Percentiles rank a stretch among this genome's conserved stretches.
phyloP scores from a whole-genome alignment of 2,329 filamentous ascomycete genomes.

The Ampelomyces quisqualis region DNA sequence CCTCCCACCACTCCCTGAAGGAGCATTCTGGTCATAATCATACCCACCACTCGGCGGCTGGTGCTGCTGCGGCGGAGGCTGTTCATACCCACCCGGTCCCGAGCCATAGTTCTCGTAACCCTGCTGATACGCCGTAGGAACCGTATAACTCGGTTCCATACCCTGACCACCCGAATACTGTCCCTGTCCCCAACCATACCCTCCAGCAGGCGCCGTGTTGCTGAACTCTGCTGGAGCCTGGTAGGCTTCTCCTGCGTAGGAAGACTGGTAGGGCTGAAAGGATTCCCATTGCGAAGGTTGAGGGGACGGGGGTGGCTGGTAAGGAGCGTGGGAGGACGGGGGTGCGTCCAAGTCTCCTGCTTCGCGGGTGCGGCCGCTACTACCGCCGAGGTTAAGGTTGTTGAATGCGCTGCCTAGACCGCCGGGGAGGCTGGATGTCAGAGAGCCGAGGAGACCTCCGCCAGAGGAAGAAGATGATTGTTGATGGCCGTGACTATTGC shows the following conservation, averaged over 20 bases:
- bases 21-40: slow-evolving; percentile 22
- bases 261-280: slow-evolving; percentile 42
- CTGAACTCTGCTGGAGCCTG: slow-evolving; percentile 32
- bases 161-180: slow-evolving; percentile 38
- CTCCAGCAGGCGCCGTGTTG: slow-evolving; percentile 25
- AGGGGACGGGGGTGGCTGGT: slow-evolving; percentile 27
- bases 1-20: slow-evolving; percentile 22
- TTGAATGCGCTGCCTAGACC: slow-evolving; percentile 18
- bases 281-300: slow-evolving; percentile 31
- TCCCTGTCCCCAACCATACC: slow-evolving; percentile 31
- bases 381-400: slow-evolving; percentile 17
- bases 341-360: slow-evolving; percentile 19
- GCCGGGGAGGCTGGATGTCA: slow-evolving; percentile 22
- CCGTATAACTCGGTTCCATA: slow-evolving; percentile 34
- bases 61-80: slow-evolving; percentile 7
- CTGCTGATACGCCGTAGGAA: slow-evolving; percentile 42
- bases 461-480: slow-evolving; percentile 14
- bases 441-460: slow-evolving; percentile 29
- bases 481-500: slow-evolving; percentile 10
- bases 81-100: slow-evolving; percentile 19
- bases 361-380: slow-evolving; percentile 27
- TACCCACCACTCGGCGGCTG: slow-evolving; percentile 23
- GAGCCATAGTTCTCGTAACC: slow-evolving; percentile 36
- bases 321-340: slow-evolving; percentile 12
- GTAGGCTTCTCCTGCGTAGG: slow-evolving; percentile 33